Conservation (phyloP, 495 filamentous ascomycete genomes). For the Penicillium fimorum region DNA sequence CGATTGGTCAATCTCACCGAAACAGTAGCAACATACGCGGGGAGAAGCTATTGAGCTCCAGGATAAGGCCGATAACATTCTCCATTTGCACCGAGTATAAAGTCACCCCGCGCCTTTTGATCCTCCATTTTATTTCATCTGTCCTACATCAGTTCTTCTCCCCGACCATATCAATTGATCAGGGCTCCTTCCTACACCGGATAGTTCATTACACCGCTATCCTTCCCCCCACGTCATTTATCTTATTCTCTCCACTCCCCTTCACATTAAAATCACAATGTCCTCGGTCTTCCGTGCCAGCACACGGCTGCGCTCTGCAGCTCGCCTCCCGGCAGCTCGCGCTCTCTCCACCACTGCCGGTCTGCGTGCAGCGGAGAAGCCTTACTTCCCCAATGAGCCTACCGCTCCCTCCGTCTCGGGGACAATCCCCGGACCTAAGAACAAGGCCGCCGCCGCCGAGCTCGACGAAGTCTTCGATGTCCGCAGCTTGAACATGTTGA, state of each 20-base stretch:
- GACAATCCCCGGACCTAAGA: constrained; percentile 79
- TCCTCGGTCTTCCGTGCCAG: constrained; percentile 45
- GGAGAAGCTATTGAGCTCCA: constrained; percentile 17
- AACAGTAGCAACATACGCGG: constrained; percentile 27
- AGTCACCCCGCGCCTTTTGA: constrained; percentile 17
- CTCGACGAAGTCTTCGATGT: constrained; percentile 90
- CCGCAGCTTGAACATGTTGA: constrained; percentile 87
- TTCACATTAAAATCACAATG: constrained; percentile 34
- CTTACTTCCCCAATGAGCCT: constrained; percentile 76
- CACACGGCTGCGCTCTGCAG: constrained; percentile 39
- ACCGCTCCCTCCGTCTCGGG: constrained; percentile 68
- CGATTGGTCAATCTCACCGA: constrained; percentile 30
- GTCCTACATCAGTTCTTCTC: background rate
- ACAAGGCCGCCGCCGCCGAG: constrained; percentile 65
- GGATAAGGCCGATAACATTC: constrained; percentile 18
- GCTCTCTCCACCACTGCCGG: constrained; percentile 43
- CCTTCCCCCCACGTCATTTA: constrained; percentile 16
- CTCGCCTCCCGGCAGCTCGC: constrained; percentile 39
- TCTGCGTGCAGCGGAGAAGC: constrained; percentile 45
- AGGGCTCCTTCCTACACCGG: background rate
- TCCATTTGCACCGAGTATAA: constrained; percentile 21
- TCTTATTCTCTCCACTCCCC: background rate
- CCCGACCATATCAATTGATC: background rate
- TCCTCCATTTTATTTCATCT: constrained; percentile 4
- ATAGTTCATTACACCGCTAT: constrained; percentile 10